A percentile compares a stretch with the other conserved stretches of the same genome.
These are phyloP conservation scores for Inonotus obliquus DNA, from an alignment of 1,284 basidiomycete species.

Conservation along the genomic window DNA sequence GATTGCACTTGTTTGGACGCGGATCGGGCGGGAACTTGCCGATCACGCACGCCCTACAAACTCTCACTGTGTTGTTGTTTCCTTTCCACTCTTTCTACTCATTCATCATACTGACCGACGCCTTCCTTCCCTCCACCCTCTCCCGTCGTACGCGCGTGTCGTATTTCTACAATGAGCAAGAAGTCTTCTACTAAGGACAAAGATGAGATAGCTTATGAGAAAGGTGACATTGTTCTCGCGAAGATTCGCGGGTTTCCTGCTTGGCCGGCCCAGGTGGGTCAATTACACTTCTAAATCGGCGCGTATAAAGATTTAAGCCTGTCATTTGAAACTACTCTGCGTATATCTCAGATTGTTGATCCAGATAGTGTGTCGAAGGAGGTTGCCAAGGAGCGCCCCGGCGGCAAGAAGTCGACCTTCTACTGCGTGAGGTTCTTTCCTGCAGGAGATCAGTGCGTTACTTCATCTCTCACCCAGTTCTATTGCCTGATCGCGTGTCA, in stretches of 20 bases:
- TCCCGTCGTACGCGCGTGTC: slow-evolving; percentile 11
- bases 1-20: slow-evolving; percentile 6
- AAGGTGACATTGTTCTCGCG: slow-evolving; percentile 83
- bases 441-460: slow-evolving; percentile 82
- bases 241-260: slow-evolving; percentile 92
- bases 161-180: slow-evolving; percentile 59
- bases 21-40: slow-evolving; percentile 7
- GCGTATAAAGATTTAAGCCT: background rate
- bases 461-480: slow-evolving; percentile 5
- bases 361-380: slow-evolving; percentile 54
- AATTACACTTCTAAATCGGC: slow-evolving; percentile 14
- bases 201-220: slow-evolving; percentile 44
- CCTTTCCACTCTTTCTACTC: background rate
- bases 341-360: slow-evolving; percentile 60
- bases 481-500: slow-evolving; percentile 8
- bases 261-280: slow-evolving; percentile 85
- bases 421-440: slow-evolving; percentile 89
- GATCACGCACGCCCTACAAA: background rate
- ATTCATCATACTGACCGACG: background rate
- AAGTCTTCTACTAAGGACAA: slow-evolving; percentile 31
- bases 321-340: slow-evolving; percentile 8
- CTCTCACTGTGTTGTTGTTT: slow-evolving; percentile 5
- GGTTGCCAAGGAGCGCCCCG: slow-evolving; percentile 68
- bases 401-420: slow-evolving; percentile 51
- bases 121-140: slow-evolving; percentile 5